These are phyloP conservation scores for Colletotrichum lupini DNA, from an alignment of 2,329 filamentous ascomycete species.

Conservation along the genomic window DNA sequence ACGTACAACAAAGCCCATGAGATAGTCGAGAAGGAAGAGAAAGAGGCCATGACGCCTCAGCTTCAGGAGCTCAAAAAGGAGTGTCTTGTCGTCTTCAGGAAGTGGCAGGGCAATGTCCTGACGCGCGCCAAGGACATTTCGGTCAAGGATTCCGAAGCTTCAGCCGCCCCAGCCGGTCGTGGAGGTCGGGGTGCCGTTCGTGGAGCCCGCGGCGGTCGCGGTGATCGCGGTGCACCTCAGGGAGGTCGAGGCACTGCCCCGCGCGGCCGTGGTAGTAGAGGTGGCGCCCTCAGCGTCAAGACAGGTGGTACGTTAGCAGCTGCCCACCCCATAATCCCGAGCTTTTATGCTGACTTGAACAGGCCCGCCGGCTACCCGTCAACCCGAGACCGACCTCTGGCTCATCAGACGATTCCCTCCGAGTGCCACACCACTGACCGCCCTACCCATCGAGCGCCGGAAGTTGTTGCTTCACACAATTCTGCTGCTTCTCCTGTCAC, in stretches of 20 bases:
- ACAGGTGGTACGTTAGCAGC: conserved; percentile 35
- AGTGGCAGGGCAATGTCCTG: conserved; percentile 81
- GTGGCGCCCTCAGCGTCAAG: conserved; percentile 29
- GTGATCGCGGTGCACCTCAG: conserved; percentile 32
- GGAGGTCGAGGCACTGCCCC: conserved; percentile 20
- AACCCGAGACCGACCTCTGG: conserved; percentile 54
- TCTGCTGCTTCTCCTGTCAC: conserved; percentile 77
- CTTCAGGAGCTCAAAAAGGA: conserved; percentile 73
- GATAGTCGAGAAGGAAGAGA: conserved; percentile 46
- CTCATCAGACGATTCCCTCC: conserved; percentile 66
- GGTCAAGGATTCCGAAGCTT: conserved; percentile 53
- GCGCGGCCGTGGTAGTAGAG: conserved; percentile 33
- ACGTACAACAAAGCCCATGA: conserved; percentile 42
- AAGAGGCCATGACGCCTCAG: conserved; percentile 41
- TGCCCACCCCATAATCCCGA: background rate
- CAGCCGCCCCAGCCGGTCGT: conserved; percentile 41
- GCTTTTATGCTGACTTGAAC: background rate
- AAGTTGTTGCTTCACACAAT: conserved; percentile 77
- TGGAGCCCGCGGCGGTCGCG: conserved; percentile 38
- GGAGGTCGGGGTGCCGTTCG: conserved; percentile 47
- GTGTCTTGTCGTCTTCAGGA: conserved; percentile 77
- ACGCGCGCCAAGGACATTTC: conserved; percentile 77
- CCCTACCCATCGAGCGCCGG: conserved; percentile 69
- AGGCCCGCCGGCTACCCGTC: conserved; percentile 9
- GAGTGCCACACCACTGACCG: conserved; percentile 68